phyloP scores from a whole-genome alignment of 2,329 filamentous ascomycete genomes.

The Seiridium unicorne region DNA sequence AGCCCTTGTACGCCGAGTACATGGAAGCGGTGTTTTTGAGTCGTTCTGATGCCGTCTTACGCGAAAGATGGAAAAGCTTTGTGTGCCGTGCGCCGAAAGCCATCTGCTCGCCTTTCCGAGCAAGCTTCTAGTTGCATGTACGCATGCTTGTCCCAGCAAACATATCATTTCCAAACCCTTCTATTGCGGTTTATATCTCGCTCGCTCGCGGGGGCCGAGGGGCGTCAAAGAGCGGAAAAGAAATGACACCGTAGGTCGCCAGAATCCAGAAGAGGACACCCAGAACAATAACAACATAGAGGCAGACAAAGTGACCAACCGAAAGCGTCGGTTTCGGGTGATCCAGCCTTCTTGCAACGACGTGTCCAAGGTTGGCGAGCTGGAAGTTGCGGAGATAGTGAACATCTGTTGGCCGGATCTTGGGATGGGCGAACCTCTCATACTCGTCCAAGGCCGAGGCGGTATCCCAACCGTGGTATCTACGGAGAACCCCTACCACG shows the following conservation, averaged over 20 bases:
- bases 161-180: not conserved
- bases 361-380: constrained; percentile 33
- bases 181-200: not conserved
- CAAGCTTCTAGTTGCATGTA: not conserved
- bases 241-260: not conserved
- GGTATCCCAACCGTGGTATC: constrained; percentile 66
- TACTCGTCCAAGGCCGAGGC: constrained; percentile 71
- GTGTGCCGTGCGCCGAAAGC: no score
- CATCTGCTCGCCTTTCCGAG: no score
- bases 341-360: constrained; percentile 27
- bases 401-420: constrained; percentile 59
- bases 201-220: not conserved
- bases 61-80: no score
- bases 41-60: no score
- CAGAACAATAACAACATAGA: constrained; percentile 30
- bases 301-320: constrained; percentile 35
- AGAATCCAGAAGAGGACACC: constrained; percentile 34
- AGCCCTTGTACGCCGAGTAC: no score
- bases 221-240: not conserved
- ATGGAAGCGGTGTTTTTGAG: no score
- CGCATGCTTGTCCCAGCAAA: not conserved
- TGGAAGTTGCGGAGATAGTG: constrained; percentile 55
- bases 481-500: constrained; percentile 77
- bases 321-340: constrained; percentile 18
- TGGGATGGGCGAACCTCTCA: constrained; percentile 59